phyloP scores from a whole-genome alignment of 805 yeast species.

The Citeromyces nyonsensis region DNA sequence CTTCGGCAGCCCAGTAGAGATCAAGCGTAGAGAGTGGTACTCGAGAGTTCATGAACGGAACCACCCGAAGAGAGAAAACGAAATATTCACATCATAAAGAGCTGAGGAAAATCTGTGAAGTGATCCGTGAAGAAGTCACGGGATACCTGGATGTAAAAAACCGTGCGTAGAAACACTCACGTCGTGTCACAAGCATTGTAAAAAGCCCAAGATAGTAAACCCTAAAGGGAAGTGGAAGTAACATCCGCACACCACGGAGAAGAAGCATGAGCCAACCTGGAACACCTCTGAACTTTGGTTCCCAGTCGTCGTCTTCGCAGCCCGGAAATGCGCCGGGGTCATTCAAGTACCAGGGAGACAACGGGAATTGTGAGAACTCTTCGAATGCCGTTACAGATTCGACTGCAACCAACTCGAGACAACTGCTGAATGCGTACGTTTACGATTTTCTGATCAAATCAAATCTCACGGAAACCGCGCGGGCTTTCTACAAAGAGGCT shows the following conservation, averaged over 20 bases:
- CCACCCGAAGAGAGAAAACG: no score
- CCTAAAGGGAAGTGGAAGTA: neutral
- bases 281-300: conserved; percentile 1
- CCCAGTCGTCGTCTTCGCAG: neutral
- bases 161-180: no score
- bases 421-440: conserved; percentile 65
- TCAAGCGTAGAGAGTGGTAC: no score
- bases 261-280: conserved; percentile 3
- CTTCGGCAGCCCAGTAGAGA: no score
- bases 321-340: neutral
- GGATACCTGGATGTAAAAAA: no score
- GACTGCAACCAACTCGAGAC: conserved; percentile 36
- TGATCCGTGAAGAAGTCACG: no score
- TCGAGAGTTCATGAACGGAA: no score
- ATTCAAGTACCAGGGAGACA: neutral
- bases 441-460: conserved; percentile 75
- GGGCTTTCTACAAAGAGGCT: conserved; percentile 62
- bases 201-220: neutral
- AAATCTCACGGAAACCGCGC: conserved; percentile 57
- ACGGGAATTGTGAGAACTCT: conserved; percentile 5
- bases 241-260: neutral
- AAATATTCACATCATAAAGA: no score
- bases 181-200: no score
- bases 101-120: no score
- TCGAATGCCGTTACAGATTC: conserved; percentile 19